Evolutionary conservation across 371 early-diverging fungal genomes (phyloP).

Genomic region (Chytridiales sp.): DNA sequence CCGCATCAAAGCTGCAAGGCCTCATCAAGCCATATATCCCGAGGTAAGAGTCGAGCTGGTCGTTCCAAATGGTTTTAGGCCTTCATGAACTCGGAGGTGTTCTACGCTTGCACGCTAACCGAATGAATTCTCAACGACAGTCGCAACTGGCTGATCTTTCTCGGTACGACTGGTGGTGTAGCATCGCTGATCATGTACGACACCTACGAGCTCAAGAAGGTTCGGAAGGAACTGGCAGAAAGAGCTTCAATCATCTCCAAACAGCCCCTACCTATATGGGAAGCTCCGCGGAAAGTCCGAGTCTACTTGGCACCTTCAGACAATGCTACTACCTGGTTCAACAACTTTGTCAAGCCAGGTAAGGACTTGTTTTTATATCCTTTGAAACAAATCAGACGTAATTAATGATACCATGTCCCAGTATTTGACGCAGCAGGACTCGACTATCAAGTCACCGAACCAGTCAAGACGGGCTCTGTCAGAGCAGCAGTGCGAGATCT

Average conservation of each 20-base stretch:
- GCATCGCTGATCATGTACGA: slow-evolving; percentile 32
- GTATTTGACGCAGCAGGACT: slow-evolving; percentile 50
- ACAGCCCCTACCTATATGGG: slow-evolving; percentile 18
- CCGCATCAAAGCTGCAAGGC: neutral
- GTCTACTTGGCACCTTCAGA: slow-evolving; percentile 38
- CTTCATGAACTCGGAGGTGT: neutral
- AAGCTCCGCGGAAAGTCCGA: slow-evolving; percentile 34
- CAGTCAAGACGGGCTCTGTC: slow-evolving; percentile 19
- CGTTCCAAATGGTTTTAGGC: neutral
- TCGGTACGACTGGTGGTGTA: slow-evolving; percentile 15
- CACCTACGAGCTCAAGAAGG: slow-evolving; percentile 22
- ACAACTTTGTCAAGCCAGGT: slow-evolving; percentile 39
- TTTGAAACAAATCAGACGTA: neutral
- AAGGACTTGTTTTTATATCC: neutral
- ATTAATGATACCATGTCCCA: neutral
- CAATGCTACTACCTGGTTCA: slow-evolving; percentile 37
- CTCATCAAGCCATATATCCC: slow-evolving; percentile 10
- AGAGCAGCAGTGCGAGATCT: slow-evolving; percentile 26
- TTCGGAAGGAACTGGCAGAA: slow-evolving; percentile 19
- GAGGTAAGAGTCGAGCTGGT: neutral
- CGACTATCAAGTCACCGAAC: slow-evolving; percentile 40
- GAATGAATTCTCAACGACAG: slow-evolving; percentile 10
- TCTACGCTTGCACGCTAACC: neutral
- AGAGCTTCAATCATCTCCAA: slow-evolving; percentile 19
- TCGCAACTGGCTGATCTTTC: slow-evolving; percentile 44